These are phyloP conservation scores for Graphilbum sp. DNA, from an alignment of 2,329 filamentous ascomycete genomes.

Conservation along the genomic window DNA sequence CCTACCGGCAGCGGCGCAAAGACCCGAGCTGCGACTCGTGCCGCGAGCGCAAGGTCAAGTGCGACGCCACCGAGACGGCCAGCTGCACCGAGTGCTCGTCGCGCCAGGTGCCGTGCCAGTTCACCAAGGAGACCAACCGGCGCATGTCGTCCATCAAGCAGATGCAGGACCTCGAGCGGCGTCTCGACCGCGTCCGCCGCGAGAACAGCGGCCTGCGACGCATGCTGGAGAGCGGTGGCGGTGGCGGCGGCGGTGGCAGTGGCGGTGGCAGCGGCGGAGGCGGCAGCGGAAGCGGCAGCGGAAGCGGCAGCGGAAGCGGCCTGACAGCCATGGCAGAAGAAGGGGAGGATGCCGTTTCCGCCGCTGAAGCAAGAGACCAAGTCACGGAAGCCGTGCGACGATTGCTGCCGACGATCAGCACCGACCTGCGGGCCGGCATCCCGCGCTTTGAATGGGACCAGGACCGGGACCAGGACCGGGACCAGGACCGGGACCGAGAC, in stretches of 20 bases:
- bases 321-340: too few species aligned
- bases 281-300: conserved; percentile 8
- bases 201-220: conserved; percentile 63
- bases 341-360: too few species aligned
- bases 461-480: too few species aligned
- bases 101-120: conserved; percentile 92
- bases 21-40: conserved; percentile 97
- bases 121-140: conserved; percentile 96
- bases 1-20: conserved; percentile 87
- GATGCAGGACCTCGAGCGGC: conserved; percentile 90
- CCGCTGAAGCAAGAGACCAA: too few species aligned
- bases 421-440: too few species aligned
- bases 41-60: conserved; percentile 71
- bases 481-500: too few species aligned
- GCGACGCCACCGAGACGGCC: conserved; percentile 88
- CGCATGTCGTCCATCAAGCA: conserved; percentile 99
- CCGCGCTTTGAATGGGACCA: too few species aligned
- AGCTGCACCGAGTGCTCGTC: conserved; percentile 97
- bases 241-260: conserved; percentile 9
- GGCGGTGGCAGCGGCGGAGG: conserved; percentile 18
- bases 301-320: too few species aligned
- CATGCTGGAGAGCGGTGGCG: conserved; percentile 36
- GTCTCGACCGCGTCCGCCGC: conserved; percentile 63
- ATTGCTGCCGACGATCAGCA: too few species aligned
- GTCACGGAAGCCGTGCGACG: too few species aligned